phyloP scores from a whole-genome alignment of 192 early-diverging fungal species.

The Umbelopsis isabellina region DNA sequence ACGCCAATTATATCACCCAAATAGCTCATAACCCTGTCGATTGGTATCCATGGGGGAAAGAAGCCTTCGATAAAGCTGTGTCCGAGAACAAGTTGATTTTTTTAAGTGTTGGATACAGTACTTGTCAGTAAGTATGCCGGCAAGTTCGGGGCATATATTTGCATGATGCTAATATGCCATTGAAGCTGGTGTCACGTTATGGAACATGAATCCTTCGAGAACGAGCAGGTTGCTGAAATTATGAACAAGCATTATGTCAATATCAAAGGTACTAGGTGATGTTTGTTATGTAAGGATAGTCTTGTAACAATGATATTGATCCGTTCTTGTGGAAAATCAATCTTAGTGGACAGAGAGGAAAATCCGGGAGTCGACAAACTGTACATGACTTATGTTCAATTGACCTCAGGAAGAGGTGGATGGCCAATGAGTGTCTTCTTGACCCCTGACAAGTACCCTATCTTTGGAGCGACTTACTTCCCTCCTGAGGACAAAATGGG shows the following conservation, averaged over 20 bases:
- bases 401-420: conserved; percentile 62
- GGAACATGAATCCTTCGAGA: conserved; percentile 69
- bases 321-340: neutral
- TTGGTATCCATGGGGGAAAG: conserved; percentile 71
- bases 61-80: conserved; percentile 58
- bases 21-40: conserved; percentile 59
- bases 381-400: conserved; percentile 69
- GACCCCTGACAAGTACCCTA: conserved; percentile 53
- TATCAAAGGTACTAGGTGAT: conserved; percentile 52
- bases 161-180: neutral
- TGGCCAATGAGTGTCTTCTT: conserved; percentile 73
- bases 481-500: conserved; percentile 45
- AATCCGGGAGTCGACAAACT: conserved; percentile 65
- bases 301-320: neutral
- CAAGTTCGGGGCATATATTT: conserved; percentile 2
- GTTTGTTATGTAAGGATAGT: neutral
- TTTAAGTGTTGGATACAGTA: conserved; percentile 68
- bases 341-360: conserved; percentile 51
- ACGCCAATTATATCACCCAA: neutral
- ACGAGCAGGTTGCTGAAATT: conserved; percentile 50
- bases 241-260: conserved; percentile 66
- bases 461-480: conserved; percentile 53
- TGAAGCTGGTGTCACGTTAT: conserved; percentile 67
- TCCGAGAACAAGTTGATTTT: conserved; percentile 64
- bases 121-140: conserved; percentile 54